Conservation (phyloP, 75 land plant species). For the Cryptomeria japonica region DNA sequence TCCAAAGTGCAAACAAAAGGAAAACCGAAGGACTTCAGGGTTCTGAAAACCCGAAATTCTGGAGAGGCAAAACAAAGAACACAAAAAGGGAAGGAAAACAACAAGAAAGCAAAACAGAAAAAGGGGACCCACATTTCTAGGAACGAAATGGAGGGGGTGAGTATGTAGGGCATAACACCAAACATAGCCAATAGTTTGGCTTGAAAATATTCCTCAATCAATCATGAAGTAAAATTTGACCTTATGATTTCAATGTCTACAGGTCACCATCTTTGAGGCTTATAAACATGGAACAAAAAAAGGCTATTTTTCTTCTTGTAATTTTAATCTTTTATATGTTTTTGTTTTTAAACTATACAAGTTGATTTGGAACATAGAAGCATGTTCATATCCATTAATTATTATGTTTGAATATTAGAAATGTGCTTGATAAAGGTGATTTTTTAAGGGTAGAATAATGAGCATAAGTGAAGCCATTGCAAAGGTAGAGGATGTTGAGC, state of each 20-base stretch:
- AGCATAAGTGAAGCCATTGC: constrained; percentile 54
- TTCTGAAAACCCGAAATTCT: too few species aligned
- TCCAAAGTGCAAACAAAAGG: too few species aligned
- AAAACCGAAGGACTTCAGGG: too few species aligned
- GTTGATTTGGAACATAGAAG: background rate
- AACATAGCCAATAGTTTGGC: background rate
- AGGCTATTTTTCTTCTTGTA: constrained; percentile 18
- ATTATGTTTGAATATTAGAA: background rate
- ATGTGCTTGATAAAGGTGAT: background rate
- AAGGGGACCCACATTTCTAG: too few species aligned
- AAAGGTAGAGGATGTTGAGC: constrained; percentile 71
- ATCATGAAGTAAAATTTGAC: background rate
- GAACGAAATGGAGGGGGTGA: too few species aligned
- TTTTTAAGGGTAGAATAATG: constrained; percentile 61
- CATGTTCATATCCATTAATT: background rate
- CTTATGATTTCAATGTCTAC: constrained; percentile 6
- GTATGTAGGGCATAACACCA: too few species aligned
- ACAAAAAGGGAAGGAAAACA: too few species aligned
- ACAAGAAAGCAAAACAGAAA: too few species aligned
- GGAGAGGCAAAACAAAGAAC: too few species aligned
- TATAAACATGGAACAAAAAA: constrained; percentile 27
- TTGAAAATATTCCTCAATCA: background rate
- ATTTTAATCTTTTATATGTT: background rate
- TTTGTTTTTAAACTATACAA: background rate
- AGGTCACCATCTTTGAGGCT: constrained; percentile 24